Evolutionary conservation across 345 rosid species (phyloP).

Genomic region (Citrus maxima): DNA sequence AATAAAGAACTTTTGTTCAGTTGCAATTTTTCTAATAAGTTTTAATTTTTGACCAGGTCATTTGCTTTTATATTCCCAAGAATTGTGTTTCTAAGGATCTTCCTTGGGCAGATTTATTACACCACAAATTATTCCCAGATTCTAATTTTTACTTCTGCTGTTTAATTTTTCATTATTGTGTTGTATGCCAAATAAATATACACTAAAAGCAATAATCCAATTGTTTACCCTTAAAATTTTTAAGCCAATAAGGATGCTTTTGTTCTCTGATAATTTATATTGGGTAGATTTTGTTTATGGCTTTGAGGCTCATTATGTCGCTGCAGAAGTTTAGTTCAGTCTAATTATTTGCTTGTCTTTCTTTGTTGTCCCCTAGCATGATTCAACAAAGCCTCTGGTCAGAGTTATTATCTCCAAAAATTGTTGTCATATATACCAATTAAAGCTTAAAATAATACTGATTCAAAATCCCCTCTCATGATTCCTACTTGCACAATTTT

Average conservation of each 20-base stretch:
- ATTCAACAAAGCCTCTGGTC: constrained; percentile 75
- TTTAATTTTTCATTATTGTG: constrained; percentile 15
- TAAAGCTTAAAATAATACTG: neutral
- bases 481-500: constrained; percentile 10
- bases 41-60: neutral
- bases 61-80: neutral
- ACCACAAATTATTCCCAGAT: constrained; percentile 68
- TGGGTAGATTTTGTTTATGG: neutral
- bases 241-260: neutral
- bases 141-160: constrained; percentile 63
- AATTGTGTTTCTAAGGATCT: constrained; percentile 45
- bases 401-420: constrained; percentile 71
- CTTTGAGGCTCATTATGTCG: neutral
- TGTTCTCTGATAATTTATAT: neutral
- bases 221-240: neutral
- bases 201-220: neutral
- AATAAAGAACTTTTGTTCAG: neutral
- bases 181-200: neutral
- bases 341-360: constrained; percentile 9
- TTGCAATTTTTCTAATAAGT: neutral
- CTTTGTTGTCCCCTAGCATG: constrained; percentile 42
- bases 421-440: constrained; percentile 16
- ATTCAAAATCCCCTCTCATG: neutral
- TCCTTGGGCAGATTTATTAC: constrained; percentile 68
- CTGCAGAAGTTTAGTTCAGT: neutral